Base-by-base conservation (phyloP, 2,329 filamentous ascomycete genomes). In the Hansfordia pulvinata region DNA sequence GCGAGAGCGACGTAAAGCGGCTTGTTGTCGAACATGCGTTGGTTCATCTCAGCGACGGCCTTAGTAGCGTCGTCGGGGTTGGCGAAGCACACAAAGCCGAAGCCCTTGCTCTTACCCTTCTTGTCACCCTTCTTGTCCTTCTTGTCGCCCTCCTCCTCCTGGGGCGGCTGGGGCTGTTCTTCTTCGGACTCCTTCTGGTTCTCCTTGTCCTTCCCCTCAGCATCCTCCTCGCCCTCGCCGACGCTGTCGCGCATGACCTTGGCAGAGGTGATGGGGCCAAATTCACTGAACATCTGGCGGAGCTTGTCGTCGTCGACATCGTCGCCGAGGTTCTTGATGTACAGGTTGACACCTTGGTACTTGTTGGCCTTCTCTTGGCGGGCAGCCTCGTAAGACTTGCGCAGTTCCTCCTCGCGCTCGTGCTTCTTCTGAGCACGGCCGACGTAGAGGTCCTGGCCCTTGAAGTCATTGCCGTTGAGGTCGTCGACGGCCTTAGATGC, bases 391-490 rank as follows among this genome's bases (percentile, higher is more conserved):
- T 98, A 96, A 50, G 93, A 93, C 69, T 84, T 93, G 64, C 90
- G 86, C 35, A 98, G 77, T 62, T 98, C 90, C 64, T 98, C 90
- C 67, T 98, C 90, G 48, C 90, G 90, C 68, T 98, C 90, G 55
- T 96, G 90, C 72, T 98, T 98, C 82, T 98, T 98, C 69, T 96
- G 90, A 31, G 90, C 90, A 54, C 90, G 86, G 43, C 90, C 90
- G 42, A 98, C 90, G 52, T 98, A 98, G 34, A 98, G 74, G 52
- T 92, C 90, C 66, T 96, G 85, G 35, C 83, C 81, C 50, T 80
- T 81, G 69, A 93, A 85, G 27, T 96, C 86, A 47, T 76, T 84
- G 51, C 82, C 77, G 56, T 98, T 88, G 40, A 98, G 75, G 40
- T 85, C 77, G 0, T 94, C 86, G 32, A 96, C 90, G 37, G 90